Evolutionary conservation across 2,329 filamentous ascomycete genomes (phyloP), one percentile per base, ranked within the genome.

Genomic region (Ophiostoma piceae): DNA sequence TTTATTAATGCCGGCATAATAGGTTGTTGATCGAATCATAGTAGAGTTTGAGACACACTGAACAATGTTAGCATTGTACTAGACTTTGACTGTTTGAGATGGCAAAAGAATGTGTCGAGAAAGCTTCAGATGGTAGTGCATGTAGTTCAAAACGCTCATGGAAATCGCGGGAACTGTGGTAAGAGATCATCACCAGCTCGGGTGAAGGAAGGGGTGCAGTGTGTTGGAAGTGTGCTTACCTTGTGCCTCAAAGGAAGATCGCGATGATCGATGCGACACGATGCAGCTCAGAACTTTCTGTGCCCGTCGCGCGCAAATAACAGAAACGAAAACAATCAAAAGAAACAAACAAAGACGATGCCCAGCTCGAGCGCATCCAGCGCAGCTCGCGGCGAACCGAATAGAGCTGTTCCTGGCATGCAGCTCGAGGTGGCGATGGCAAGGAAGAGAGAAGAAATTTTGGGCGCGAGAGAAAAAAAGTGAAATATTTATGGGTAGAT

Each of bases 51-150:
- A 41, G 3, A 39, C 60, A 66, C 41, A 41, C 70, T 69, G 68
- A 66, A 66, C 64, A 29, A 66, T 43, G 41, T 71, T 71, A 71
- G 70, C 70, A 66, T 39, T 65, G 14, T 16, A 1, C 14, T 60
- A 37, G 66, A 64, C 57, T 43, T 43, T 39, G 22, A 19, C 19
- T 32, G 7, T 14, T 22, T 41, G 43, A 22, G 19, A 26, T 11
- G 62, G 37, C 16, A 62, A 57, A 14, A 22, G 67, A 16, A 12
- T 19, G 22, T 43, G 51, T 26, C 62, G 14, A 19, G 35, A 60
- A 73, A 74, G 81, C 80, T 88, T 86, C 88, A 90, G 88, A 90
- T 90, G 88, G 88, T 90, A 88, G 87, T 90, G 88, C 88, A 90
- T 90, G 88, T 89, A 84, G 83, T 88, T 86, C 82, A 76, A 77